Base-by-base conservation (phyloP, 2,329 filamentous ascomycete species). In the Reticulascus tulasneorum region DNA sequence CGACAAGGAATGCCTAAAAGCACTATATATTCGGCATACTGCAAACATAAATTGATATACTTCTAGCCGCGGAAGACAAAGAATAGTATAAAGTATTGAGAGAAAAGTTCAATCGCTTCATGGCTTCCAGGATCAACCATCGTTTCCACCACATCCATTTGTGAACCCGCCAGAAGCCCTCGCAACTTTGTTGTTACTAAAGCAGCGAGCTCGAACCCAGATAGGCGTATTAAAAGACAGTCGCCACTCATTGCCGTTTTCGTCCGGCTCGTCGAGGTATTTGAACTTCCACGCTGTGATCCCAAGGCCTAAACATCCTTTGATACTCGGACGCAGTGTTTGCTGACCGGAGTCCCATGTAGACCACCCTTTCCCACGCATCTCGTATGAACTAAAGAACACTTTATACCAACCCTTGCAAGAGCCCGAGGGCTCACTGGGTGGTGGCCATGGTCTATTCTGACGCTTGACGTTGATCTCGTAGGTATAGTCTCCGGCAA, bases 401-500 rank as follows among this genome's bases (percentile, higher is more conserved):
- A 48, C 9, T 20, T 49, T 49, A 23, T 46, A 51, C 41, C 40
- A 42, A 17, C 50, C 45, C 28, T 44, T 37, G 32, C 52, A 55
- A 11, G 23, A 17, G 21, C 51, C 47, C 16, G 30, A 42, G 12
- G 46, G 42, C 37, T 45, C 31, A 19, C 45, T 17, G 9, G 38
- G 44, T n/a, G 47, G 45, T 9, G 50, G 51, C 49, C 49, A 53
- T 2, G 46, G 49, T 7, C 51, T 47, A n/a, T n/a, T n/a, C 21
- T 32, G 21, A 16, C 42, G 29, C 23, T 38, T 43, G 26, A 45
- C 31, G 35, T 45, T 44, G 29, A 57, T 34, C 23, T 43, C 25
- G 37, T 51, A 56, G n/a, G 50, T 54, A 40, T 50, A 49, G 27
- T 50, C 38, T 23, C 50, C 52, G 9, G 37, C 39, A 3, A 47